Percentiles rank a stretch among this genome's conserved stretches.
phyloP scores from a whole-genome alignment of 2,329 filamentous ascomycete genomes.

The Parafenestella ontariensis region DNA sequence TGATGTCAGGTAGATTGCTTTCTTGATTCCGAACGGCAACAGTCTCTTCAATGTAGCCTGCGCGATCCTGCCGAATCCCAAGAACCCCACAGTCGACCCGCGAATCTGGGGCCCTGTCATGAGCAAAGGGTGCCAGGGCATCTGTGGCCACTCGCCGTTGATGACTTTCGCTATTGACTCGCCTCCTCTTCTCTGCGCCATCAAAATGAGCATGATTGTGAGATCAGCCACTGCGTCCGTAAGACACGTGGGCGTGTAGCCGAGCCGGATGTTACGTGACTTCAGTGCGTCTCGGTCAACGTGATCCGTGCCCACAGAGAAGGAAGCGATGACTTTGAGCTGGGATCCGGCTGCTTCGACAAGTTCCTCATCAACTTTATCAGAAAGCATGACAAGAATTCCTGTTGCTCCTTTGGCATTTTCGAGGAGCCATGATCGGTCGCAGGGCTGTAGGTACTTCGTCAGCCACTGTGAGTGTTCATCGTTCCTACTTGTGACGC shows the following conservation, averaged over 20 bases:
- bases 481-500: background rate
- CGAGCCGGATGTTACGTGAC: conserved; percentile 34
- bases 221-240: conserved; percentile 42
- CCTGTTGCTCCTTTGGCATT: conserved; percentile 32
- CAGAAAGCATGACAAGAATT: conserved; percentile 38
- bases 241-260: conserved; percentile 40
- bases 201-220: conserved; percentile 40
- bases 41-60: conserved; percentile 37
- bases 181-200: conserved; percentile 40
- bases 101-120: conserved; percentile 39
- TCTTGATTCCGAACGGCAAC: conserved; percentile 36
- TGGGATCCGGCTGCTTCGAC: conserved; percentile 27
- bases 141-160: conserved; percentile 37
- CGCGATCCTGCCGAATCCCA: conserved; percentile 39
- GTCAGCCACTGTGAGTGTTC: conserved; percentile 3
- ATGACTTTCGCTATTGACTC: conserved; percentile 34
- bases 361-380: conserved; percentile 36
- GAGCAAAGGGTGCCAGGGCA: conserved; percentile 40
- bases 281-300: conserved; percentile 34
- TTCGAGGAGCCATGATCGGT: conserved; percentile 37
- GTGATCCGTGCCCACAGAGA: conserved; percentile 43
- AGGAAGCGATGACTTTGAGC: conserved; percentile 38
- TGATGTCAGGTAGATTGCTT: conserved; percentile 35
- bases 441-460: conserved; percentile 30
- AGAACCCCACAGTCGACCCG: conserved; percentile 33